These are phyloP conservation scores for Wilhelminamyces savonicus DNA, from an alignment of 805 yeast genomes.

Conservation along the genomic window DNA sequence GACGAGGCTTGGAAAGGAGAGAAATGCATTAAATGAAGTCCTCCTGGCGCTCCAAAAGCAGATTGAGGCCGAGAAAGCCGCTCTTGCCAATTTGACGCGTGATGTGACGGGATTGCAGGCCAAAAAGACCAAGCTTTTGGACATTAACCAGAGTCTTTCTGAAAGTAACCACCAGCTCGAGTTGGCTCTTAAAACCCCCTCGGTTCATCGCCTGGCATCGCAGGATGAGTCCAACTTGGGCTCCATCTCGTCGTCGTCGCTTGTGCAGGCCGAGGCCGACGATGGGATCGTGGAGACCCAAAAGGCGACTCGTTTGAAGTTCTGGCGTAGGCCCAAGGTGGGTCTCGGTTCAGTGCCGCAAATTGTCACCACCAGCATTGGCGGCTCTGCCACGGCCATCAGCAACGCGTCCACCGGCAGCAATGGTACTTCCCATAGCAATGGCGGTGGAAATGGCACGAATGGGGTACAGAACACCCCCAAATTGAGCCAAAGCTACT, in stretches of 20 bases:
- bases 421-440: neutral
- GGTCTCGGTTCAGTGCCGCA: slow-evolving; percentile 10
- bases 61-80: slow-evolving; percentile 33
- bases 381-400: neutral
- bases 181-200: slow-evolving; percentile 16
- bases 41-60: slow-evolving; percentile 36
- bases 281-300: slow-evolving; percentile 27
- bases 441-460: slow-evolving; percentile 1
- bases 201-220: no score
- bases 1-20: slow-evolving; percentile 22
- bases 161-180: slow-evolving; percentile 15
- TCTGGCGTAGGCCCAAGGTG: slow-evolving; percentile 40
- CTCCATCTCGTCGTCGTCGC: slow-evolving; percentile 13
- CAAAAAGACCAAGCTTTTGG: slow-evolving; percentile 39
- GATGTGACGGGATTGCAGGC: slow-evolving; percentile 48
- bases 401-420: no score
- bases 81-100: slow-evolving; percentile 36
- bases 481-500: slow-evolving; percentile 8
- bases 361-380: neutral
- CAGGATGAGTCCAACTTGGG: no score
- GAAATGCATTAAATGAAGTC: slow-evolving; percentile 21
- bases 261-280: slow-evolving; percentile 6
- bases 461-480: neutral
- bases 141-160: slow-evolving; percentile 16
- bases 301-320: slow-evolving; percentile 36